Percentiles rank a stretch among this genome's conserved stretches.
phyloP scores from a whole-genome alignment of 257 asterid species.

The Vinca minor region DNA sequence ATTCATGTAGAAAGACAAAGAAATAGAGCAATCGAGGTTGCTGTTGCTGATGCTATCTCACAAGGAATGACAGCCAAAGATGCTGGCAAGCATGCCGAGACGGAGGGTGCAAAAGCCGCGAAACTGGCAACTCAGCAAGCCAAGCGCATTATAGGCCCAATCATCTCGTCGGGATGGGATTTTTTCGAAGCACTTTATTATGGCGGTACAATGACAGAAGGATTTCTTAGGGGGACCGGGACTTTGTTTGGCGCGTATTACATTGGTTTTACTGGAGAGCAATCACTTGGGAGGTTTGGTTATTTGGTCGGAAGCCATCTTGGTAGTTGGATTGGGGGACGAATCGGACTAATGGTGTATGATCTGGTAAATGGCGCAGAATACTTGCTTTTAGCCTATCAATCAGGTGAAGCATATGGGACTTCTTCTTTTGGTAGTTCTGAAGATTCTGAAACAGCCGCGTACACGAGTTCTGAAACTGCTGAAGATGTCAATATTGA shows the following conservation, averaged over 20 bases:
- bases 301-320: slow-evolving; percentile 81
- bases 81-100: slow-evolving; percentile 66
- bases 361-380: slow-evolving; percentile 72
- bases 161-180: slow-evolving; percentile 94
- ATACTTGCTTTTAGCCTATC: slow-evolving; percentile 37
- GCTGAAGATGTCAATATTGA: background rate
- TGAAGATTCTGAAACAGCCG: slow-evolving; percentile 10
- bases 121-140: slow-evolving; percentile 68
- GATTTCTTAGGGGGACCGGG: slow-evolving; percentile 79
- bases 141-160: slow-evolving; percentile 85
- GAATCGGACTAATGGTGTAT: slow-evolving; percentile 81
- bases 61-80: slow-evolving; percentile 70
- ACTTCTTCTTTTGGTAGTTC: slow-evolving; percentile 24
- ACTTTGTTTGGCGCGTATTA: slow-evolving; percentile 72
- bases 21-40: slow-evolving; percentile 62
- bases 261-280: slow-evolving; percentile 67
- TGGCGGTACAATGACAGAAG: slow-evolving; percentile 88
- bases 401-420: slow-evolving; percentile 19
- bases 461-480: slow-evolving; percentile 18
- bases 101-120: slow-evolving; percentile 89
- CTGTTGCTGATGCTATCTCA: slow-evolving; percentile 62
- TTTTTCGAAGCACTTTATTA: slow-evolving; percentile 83
- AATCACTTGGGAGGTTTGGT: slow-evolving; percentile 75
- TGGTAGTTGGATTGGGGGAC: slow-evolving; percentile 96
- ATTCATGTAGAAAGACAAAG: slow-evolving; percentile 67